A percentile compares a stretch with the other conserved stretches of the same genome.
These are phyloP conservation scores for Bipolaris gigantea DNA, from an alignment of 2,329 filamentous ascomycete species.

Conservation along the genomic window DNA sequence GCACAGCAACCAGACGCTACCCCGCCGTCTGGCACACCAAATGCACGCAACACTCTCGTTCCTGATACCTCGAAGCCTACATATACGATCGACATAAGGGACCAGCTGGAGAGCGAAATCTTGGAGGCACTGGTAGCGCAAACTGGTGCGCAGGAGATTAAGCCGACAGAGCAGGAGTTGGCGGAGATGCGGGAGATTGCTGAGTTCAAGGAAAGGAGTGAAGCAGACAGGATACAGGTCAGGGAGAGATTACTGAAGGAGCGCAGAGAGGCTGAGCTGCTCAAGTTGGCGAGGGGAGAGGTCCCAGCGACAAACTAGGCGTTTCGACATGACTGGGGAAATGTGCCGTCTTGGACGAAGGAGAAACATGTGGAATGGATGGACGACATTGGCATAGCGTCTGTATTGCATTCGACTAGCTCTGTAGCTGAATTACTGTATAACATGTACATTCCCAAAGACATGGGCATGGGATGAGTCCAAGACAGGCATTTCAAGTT, in stretches of 20 bases:
- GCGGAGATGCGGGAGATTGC: slow-evolving; percentile 61
- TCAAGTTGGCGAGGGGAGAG: slow-evolving; percentile 56
- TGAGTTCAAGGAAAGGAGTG: slow-evolving; percentile 56
- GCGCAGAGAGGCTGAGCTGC: slow-evolving; percentile 63
- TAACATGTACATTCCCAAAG: slow-evolving; percentile 8
- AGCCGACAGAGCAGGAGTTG: slow-evolving; percentile 62
- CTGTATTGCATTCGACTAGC: neutral
- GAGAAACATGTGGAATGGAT: neutral
- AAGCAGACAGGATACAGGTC: slow-evolving; percentile 59
- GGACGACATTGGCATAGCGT: neutral
- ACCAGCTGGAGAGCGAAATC: slow-evolving; percentile 63
- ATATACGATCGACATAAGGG: slow-evolving; percentile 60
- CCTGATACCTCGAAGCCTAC: slow-evolving; percentile 44
- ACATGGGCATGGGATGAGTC: neutral
- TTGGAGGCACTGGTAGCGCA: slow-evolving; percentile 63
- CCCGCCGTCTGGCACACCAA: slow-evolving; percentile 24
- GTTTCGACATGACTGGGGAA: neutral
- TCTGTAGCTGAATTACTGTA: slow-evolving; percentile 5
- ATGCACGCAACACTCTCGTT: slow-evolving; percentile 28
- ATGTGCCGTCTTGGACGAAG: neutral
- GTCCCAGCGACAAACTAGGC: slow-evolving; percentile 4
- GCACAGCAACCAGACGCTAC: slow-evolving; percentile 21
- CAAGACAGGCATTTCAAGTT: neutral
- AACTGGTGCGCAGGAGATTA: slow-evolving; percentile 62
- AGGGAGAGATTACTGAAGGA: slow-evolving; percentile 58